Conservation (phyloP, 2,329 filamentous ascomycete genomes). For the Aphanocladium album region DNA sequence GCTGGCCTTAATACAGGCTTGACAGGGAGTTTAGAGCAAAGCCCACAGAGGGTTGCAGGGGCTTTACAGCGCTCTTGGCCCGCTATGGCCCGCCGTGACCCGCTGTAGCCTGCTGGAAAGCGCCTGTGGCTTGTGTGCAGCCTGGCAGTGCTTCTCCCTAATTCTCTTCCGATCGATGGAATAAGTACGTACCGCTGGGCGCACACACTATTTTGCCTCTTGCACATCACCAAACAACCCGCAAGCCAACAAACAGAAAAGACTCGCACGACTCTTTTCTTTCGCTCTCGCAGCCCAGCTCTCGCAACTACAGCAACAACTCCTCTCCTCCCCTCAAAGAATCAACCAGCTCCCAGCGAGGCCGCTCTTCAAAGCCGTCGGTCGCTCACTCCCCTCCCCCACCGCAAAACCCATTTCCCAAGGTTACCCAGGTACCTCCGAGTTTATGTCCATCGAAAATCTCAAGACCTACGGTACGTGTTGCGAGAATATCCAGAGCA, state of each 20-base stretch:
- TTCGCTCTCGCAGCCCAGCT: not conserved
- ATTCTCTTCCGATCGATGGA: not conserved
- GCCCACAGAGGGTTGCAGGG: too few relatives aligned
- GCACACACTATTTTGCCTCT: constrained; percentile 9
- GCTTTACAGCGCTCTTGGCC: too few relatives aligned
- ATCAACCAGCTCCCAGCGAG: constrained; percentile 38
- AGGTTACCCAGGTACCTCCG: constrained; percentile 59
- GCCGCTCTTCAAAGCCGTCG: constrained; percentile 40
- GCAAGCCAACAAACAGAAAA: not conserved
- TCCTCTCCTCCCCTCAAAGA: not conserved
- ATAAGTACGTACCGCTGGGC: not conserved
- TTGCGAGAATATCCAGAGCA: constrained; percentile 20
- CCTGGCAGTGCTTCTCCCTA: not conserved
- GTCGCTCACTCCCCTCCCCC: constrained; percentile 41
- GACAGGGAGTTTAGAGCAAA: too few relatives aligned
- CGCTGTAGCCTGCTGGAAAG: not conserved
- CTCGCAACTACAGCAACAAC: not conserved
- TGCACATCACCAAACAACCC: constrained; percentile 5
- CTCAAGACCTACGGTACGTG: constrained; percentile 92
- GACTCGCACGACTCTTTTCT: not conserved
- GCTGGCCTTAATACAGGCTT: too few relatives aligned
- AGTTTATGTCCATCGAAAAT: constrained; percentile 99
- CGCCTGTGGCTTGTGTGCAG: not conserved
- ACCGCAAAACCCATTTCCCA: constrained; percentile 49
- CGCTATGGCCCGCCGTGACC: not conserved